These are phyloP conservation scores for Aspergillus proliferans DNA, from an alignment of 2,329 filamentous ascomycete genomes.

Conservation along the genomic window DNA sequence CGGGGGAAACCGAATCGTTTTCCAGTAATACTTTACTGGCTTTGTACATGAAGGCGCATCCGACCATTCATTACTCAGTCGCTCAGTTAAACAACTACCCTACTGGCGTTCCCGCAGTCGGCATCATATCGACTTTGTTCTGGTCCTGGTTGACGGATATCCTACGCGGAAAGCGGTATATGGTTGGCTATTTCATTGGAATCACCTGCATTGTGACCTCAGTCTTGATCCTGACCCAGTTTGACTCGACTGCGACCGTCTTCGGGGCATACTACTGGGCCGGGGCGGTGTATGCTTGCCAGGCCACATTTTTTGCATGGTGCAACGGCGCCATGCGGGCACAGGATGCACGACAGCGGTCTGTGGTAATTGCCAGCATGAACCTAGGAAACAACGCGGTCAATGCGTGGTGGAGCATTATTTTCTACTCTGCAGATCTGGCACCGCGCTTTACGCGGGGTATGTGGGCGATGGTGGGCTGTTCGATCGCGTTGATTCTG, in stretches of 20 bases:
- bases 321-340: constrained; percentile 64
- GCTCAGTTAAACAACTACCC: constrained; percentile 50
- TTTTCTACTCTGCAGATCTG: constrained; percentile 63
- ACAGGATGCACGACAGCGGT: constrained; percentile 57
- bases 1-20: constrained; percentile 66
- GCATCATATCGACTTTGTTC: constrained; percentile 55
- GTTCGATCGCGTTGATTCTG: constrained; percentile 11
- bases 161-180: constrained; percentile 53
- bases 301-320: constrained; percentile 71
- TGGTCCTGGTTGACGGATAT: constrained; percentile 63
- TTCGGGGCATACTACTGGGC: constrained; percentile 67
- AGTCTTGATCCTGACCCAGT: constrained; percentile 54
- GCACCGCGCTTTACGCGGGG: constrained; percentile 61
- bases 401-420: constrained; percentile 67
- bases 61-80: constrained; percentile 41
- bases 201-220: constrained; percentile 59
- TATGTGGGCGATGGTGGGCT: constrained; percentile 20
- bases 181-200: constrained; percentile 62
- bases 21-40: constrained; percentile 55
- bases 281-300: constrained; percentile 64
- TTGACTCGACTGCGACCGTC: constrained; percentile 47
- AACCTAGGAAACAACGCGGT: constrained; percentile 62
- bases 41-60: constrained; percentile 46
- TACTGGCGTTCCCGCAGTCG: constrained; percentile 48
- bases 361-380: constrained; percentile 66